These are phyloP conservation scores for Kingdonia uniflora DNA, from an alignment of 164 flowering plant genomes.

Conservation along the genomic window DNA sequence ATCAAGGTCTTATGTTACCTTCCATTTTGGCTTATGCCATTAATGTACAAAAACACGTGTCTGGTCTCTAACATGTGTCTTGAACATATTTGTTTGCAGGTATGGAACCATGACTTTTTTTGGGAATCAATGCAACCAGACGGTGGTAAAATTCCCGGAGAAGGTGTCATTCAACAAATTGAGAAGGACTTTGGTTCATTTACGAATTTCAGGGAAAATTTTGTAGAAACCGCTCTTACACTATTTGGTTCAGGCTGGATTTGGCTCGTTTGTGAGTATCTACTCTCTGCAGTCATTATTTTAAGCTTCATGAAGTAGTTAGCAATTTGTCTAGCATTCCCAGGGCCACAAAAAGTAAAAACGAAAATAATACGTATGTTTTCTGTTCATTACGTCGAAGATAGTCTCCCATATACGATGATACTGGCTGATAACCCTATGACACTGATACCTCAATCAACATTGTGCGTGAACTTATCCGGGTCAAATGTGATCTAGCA, in stretches of 20 bases:
- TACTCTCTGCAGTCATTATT: background rate
- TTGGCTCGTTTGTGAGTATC: conserved; percentile 85
- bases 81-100: conserved; percentile 48
- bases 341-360: too few relatives aligned
- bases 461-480: too few relatives aligned
- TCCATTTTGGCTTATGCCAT: too few relatives aligned
- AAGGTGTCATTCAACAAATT: conserved; percentile 69
- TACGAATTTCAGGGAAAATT: conserved; percentile 57
- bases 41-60: too few relatives aligned
- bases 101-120: conserved; percentile 97
- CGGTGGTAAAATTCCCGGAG: conserved; percentile 70
- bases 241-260: conserved; percentile 93
- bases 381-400: too few relatives aligned
- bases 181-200: conserved; percentile 94
- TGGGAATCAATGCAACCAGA: conserved; percentile 99
- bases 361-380: too few relatives aligned
- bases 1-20: too few relatives aligned
- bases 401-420: too few relatives aligned
- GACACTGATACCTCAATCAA: too few relatives aligned
- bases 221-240: conserved; percentile 55
- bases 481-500: too few relatives aligned
- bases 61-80: too few relatives aligned
- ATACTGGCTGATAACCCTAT: too few relatives aligned
- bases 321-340: background rate
- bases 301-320: background rate